Conservation (phyloP, 331 rosid species). For the Quercus tomentella region DNA sequence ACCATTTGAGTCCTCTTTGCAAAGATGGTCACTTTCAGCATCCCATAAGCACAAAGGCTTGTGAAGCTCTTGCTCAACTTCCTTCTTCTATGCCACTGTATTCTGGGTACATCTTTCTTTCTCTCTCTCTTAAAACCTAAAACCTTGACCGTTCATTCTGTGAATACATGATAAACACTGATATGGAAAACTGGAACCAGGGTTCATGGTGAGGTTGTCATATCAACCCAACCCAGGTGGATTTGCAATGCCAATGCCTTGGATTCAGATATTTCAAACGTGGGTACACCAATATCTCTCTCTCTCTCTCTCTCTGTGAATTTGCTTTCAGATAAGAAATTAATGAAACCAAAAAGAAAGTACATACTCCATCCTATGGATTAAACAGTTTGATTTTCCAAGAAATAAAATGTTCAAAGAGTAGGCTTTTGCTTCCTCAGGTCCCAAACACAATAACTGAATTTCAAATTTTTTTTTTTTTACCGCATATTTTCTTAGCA, state of each 20-base stretch:
- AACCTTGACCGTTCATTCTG: not conserved
- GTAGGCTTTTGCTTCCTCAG: not conserved
- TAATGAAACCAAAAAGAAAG: not conserved
- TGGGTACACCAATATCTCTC: constrained; percentile 8
- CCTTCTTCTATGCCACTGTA: constrained; percentile 57
- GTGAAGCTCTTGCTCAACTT: constrained; percentile 61
- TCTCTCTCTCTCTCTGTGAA: not conserved
- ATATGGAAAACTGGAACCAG: constrained; percentile 29
- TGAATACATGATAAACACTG: not conserved
- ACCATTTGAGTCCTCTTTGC: constrained; percentile 27
- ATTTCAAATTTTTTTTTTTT: no score
- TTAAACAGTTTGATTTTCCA: not conserved
- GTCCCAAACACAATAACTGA: no score
- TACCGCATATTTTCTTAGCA: not conserved
- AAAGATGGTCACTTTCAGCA: constrained; percentile 56
- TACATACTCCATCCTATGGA: not conserved
- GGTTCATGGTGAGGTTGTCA: constrained; percentile 73
- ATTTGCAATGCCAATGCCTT: constrained; percentile 25
- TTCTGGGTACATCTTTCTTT: constrained; percentile 39
- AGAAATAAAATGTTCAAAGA: not conserved
- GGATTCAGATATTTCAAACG: constrained; percentile 30
- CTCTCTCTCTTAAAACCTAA: not conserved
- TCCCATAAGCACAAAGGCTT: constrained; percentile 55
- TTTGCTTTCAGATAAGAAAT: not conserved
- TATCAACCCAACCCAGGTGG: constrained; percentile 80